Evolutionary conservation across 176 grass and related monocot species (phyloP).

Genomic region (Carex myosuroides): DNA sequence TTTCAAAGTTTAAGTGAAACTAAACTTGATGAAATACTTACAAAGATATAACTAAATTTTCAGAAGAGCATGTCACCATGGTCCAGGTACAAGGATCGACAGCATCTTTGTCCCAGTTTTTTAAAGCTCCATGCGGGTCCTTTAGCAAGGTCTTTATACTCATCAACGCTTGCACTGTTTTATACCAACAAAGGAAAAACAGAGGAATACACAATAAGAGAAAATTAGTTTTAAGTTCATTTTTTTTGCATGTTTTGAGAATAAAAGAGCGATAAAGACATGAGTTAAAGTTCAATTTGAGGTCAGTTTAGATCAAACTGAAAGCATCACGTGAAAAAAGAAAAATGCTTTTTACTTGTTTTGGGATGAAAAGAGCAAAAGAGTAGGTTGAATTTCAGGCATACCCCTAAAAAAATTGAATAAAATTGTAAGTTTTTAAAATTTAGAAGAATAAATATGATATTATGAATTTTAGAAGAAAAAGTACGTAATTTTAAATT

Average conservation of each 20-base stretch:
- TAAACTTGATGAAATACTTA: conserved; percentile 21
- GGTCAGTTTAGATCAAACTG: not conserved
- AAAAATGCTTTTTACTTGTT: not conserved
- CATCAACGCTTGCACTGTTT: conserved; percentile 78
- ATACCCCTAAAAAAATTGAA: too few relatives aligned
- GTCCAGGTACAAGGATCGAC: conserved; percentile 91
- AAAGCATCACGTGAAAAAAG: not conserved
- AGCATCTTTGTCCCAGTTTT: conserved; percentile 77
- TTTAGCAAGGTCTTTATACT: conserved; percentile 65
- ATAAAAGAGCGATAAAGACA: not conserved
- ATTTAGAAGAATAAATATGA: too few relatives aligned
- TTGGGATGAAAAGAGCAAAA: not conserved
- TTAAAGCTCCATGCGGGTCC: conserved; percentile 66
- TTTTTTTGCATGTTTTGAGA: not conserved
- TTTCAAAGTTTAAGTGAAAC: not conserved
- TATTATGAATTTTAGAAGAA: not conserved
- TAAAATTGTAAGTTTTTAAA: too few relatives aligned
- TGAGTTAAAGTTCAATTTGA: not conserved
- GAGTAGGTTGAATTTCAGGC: not conserved
- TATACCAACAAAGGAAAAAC: not conserved
- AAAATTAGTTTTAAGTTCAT: not conserved
- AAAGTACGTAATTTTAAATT: not conserved
- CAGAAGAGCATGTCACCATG: conserved; percentile 59
- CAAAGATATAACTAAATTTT: conserved; percentile 52
- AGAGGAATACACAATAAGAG: not conserved